phyloP scores from a whole-genome alignment of 1,139 yeast species.

The Geotrichum phurueaensis region DNA sequence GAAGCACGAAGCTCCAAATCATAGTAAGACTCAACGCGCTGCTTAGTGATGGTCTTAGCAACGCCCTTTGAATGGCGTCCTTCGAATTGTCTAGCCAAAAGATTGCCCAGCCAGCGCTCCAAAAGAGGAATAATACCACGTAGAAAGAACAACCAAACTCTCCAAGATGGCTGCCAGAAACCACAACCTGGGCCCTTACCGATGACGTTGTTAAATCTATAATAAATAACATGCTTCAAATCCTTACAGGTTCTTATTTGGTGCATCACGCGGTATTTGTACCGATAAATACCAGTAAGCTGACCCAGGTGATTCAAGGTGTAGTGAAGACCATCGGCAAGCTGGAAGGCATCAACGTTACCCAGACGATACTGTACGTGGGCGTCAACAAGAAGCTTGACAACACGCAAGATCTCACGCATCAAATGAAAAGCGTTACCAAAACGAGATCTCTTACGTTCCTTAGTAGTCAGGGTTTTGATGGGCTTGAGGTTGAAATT shows the following conservation, averaged over 20 bases:
- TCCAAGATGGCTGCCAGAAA: conserved; percentile 99
- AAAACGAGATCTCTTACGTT: conserved; percentile 89
- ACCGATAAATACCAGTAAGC: conserved; percentile 90
- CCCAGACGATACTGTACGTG: conserved; percentile 90
- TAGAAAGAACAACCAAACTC: conserved; percentile 89
- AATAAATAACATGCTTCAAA: conserved; percentile 82
- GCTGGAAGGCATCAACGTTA: conserved; percentile 83
- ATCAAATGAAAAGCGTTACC: conserved; percentile 95
- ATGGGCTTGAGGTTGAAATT: conserved; percentile 95
- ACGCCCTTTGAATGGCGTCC: conserved; percentile 90
- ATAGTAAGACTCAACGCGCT: conserved; percentile 88
- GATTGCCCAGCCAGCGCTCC: conserved; percentile 92
- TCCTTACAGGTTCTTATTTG: conserved; percentile 96
- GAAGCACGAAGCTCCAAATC: conserved; percentile 91
- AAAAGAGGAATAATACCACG: conserved; percentile 90
- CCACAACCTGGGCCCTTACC: conserved; percentile 99
- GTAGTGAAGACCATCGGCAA: conserved; percentile 91
- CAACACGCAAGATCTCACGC: conserved; percentile 76
- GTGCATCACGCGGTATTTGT: conserved; percentile 96
- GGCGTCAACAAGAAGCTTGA: conserved; percentile 83
- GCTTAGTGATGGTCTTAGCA: conserved; percentile 91
- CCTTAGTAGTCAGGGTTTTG: conserved; percentile 92
- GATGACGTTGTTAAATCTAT: conserved; percentile 68
- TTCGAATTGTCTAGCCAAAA: conserved; percentile 88
- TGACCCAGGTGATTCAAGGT: conserved; percentile 91